These are phyloP conservation scores for Ciborinia camelliae DNA, from an alignment of 2,329 filamentous ascomycete species.

Conservation along the genomic window DNA sequence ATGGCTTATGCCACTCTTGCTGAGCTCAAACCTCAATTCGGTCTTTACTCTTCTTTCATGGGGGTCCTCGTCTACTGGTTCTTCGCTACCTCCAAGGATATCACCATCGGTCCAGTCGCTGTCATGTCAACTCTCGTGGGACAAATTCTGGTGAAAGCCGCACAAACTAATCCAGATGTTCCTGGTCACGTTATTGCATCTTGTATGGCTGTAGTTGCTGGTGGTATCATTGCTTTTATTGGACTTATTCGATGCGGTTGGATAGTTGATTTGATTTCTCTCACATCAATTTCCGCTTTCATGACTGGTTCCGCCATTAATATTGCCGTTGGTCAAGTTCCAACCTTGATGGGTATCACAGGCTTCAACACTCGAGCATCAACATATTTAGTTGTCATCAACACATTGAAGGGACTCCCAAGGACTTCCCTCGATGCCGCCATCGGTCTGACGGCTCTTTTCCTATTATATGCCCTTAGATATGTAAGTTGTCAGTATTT, in stretches of 20 bases:
- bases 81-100: constrained; percentile 97
- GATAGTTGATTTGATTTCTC: constrained; percentile 89
- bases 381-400: constrained; percentile 80
- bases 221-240: constrained; percentile 72
- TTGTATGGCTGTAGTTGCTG: constrained; percentile 72
- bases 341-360: constrained; percentile 78
- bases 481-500: constrained; percentile 31
- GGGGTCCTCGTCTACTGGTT: constrained; percentile 95
- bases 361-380: constrained; percentile 62
- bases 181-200: constrained; percentile 68
- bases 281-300: constrained; percentile 87
- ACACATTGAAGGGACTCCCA: constrained; percentile 70
- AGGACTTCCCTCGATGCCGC: constrained; percentile 72
- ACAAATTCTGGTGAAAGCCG: constrained; percentile 68
- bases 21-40: constrained; percentile 74
- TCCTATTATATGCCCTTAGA: constrained; percentile 74
- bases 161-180: constrained; percentile 53
- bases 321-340: constrained; percentile 81
- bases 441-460: constrained; percentile 79
- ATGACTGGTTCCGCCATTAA: constrained; percentile 95
- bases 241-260: constrained; percentile 79
- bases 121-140: constrained; percentile 92
- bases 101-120: constrained; percentile 95
- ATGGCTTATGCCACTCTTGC: constrained; percentile 94
- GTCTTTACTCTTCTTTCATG: constrained; percentile 94